Conservation (phyloP, 495 filamentous ascomycete species). For the Parathielavia hyrcaniae region DNA sequence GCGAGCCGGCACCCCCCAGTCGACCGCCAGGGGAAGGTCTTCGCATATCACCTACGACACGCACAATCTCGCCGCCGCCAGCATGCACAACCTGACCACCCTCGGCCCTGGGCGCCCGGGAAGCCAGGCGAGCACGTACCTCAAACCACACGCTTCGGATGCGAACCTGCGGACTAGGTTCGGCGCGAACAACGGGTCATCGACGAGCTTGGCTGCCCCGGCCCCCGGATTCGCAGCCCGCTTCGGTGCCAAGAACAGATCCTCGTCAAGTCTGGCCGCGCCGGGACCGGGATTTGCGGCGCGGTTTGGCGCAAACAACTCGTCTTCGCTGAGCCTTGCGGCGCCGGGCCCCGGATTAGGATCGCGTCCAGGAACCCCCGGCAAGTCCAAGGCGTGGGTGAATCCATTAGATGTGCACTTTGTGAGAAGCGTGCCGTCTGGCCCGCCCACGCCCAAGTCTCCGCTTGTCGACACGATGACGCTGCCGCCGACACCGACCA, state of each 20-base stretch:
- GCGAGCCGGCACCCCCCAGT: constrained; percentile 31
- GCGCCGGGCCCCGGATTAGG: constrained; percentile 17
- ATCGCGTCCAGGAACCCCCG: constrained; percentile 32
- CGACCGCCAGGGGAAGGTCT: constrained; percentile 13
- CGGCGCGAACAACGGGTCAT: constrained; percentile 20
- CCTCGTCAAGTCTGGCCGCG: constrained; percentile 26
- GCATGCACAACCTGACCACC: constrained; percentile 35
- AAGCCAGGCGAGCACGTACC: constrained; percentile 27
- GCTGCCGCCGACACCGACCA: constrained; percentile 19
- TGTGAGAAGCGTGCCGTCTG: constrained; percentile 17
- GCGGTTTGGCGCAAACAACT: constrained; percentile 18
- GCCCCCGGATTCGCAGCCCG: constrained; percentile 15
- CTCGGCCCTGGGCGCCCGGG: constrained; percentile 17
- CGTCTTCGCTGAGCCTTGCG: constrained; percentile 23
- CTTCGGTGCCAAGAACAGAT: constrained; percentile 22
- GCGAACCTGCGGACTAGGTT: constrained; percentile 33
- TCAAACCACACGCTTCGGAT: constrained; percentile 35
- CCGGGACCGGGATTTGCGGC: constrained; percentile 25
- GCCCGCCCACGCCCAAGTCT: constrained; percentile 27
- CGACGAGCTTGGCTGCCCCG: constrained; percentile 21
- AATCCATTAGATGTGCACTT: constrained; percentile 41
- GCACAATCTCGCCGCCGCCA: constrained; percentile 33
- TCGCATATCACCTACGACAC: constrained; percentile 30
- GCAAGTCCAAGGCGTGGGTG: constrained; percentile 33
- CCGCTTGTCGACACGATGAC: constrained; percentile 31